Conservation (phyloP, 73 alveolate genomes). For the Paramecium pentaurelia region DNA sequence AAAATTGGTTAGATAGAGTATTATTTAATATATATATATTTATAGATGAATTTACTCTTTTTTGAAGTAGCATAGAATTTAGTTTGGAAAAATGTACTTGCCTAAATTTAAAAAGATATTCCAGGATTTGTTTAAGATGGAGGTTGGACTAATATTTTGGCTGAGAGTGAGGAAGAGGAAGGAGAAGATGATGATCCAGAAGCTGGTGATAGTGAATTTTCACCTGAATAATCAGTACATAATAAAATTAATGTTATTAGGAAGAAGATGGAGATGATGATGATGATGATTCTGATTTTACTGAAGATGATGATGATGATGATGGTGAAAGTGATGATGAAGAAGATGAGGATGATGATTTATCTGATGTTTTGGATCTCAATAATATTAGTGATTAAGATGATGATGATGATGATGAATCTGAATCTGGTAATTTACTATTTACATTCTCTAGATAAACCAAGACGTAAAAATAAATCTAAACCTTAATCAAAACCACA, state of each 20-base stretch:
- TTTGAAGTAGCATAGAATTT: constrained; percentile 86
- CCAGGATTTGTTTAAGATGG: constrained; percentile 86
- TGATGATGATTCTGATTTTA: constrained; percentile 51
- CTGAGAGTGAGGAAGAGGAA: constrained; percentile 52
- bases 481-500: not conserved
- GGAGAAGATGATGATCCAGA: constrained; percentile 45
- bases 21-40: not conserved
- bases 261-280: constrained; percentile 1
- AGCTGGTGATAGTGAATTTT: constrained; percentile 38
- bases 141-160: constrained; percentile 90
- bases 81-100: constrained; percentile 85
- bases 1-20: constrained; percentile 81
- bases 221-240: not conserved
- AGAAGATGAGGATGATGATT: constrained; percentile 72
- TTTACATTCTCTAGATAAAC: not conserved
- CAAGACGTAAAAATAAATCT: not conserved
- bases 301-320: constrained; percentile 49
- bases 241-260: not conserved
- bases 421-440: not conserved
- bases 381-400: not conserved
- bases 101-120: constrained; percentile 80
- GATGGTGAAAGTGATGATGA: constrained; percentile 70
- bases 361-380: constrained; percentile 73
- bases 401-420: constrained; percentile 1
- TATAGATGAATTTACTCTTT: constrained; percentile 76